Base-by-base conservation (phyloP, 345 rosid genomes). In the Turnera subulata region DNA sequence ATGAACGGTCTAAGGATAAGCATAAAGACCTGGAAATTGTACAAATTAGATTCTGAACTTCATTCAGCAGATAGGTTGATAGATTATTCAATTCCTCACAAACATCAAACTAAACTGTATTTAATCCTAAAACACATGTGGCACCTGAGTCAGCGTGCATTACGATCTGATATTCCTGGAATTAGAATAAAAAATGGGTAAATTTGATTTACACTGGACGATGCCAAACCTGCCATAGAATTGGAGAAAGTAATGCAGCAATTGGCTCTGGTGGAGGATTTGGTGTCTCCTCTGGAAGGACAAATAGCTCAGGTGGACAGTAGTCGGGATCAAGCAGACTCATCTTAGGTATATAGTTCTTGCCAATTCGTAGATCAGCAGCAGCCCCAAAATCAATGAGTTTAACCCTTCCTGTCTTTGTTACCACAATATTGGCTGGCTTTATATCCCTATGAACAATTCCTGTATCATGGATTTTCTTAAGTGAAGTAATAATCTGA, bases 301-400 rank as follows among this genome's bases (percentile, higher is more conserved):
- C 98, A 72, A 81, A 92, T 43, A 81, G 82, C 71, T 92, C 98
- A 9, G 96, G 98, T 16, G 96, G 98, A 59, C 89, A 92, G 55
- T 84, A 92, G 67, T 80, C 95, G 19, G 98, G 96, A 74, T 92
- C 98, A 10, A 92, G 84, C 67, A 92, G 77, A 9, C 73, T 63
- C 26, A 81, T 77, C 14, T 89, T 49, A 0, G 96, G 96, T 52
- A 84, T 66, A 64, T 80, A 92, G 62, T 92, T 92, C 78, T 92
- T 92, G 42, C 98, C 98, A n/a, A 89, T 92, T 17, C 98, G 89
- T 49, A 92, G 95, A 66, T 92, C 98, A 24, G 95, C 74, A 48
- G 98, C 98, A 25, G 96, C 96, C 13, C 96, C 96, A 62, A 92
- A 89, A 76, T 92, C 98, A 44, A 92, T 92, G 70, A 92, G 95